phyloP scores from a whole-genome alignment of 371 early-diverging fungal species.

The Rozella allomycis region DNA sequence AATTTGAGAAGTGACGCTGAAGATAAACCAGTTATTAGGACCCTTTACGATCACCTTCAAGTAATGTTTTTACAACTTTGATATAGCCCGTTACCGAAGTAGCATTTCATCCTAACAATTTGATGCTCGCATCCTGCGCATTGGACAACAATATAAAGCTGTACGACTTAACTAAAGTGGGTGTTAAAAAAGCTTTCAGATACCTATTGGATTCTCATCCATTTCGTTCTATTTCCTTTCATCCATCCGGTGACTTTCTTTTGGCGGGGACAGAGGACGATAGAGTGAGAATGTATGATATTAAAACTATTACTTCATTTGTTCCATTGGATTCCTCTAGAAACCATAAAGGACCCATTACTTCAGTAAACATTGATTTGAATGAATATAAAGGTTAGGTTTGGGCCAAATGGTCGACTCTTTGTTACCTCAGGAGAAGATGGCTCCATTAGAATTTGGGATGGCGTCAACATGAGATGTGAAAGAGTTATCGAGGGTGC shows the following conservation, averaged over 20 bases:
- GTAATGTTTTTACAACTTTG: no score
- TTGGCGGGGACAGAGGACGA: slow-evolving; percentile 11
- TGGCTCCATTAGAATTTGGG: slow-evolving; percentile 71
- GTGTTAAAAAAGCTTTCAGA: slow-evolving; percentile 57
- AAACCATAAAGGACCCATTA: slow-evolving; percentile 39
- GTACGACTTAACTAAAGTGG: slow-evolving; percentile 57
- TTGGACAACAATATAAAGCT: slow-evolving; percentile 65
- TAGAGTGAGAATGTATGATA: slow-evolving; percentile 52
- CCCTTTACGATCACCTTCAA: slow-evolving; percentile 77
- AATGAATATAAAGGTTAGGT: slow-evolving; percentile 34
- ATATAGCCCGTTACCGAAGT: slow-evolving; percentile 48
- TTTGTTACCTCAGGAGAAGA: slow-evolving; percentile 54
- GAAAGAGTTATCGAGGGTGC: slow-evolving; percentile 33
- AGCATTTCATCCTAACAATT: slow-evolving; percentile 75
- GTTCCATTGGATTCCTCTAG: slow-evolving; percentile 22
- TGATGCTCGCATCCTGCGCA: slow-evolving; percentile 63
- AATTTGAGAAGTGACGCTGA: slow-evolving; percentile 36
- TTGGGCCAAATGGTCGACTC: slow-evolving; percentile 39
- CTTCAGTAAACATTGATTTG: slow-evolving; percentile 6
- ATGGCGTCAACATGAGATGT: slow-evolving; percentile 47
- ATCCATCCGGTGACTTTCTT: slow-evolving; percentile 62
- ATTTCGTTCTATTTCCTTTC: slow-evolving; percentile 50
- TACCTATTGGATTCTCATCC: slow-evolving; percentile 56
- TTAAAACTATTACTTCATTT: slow-evolving; percentile 57
- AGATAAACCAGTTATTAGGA: slow-evolving; percentile 50